phyloP scores from a whole-genome alignment of 2,329 filamentous ascomycete genomes.

The Diaporthe caulivora region DNA sequence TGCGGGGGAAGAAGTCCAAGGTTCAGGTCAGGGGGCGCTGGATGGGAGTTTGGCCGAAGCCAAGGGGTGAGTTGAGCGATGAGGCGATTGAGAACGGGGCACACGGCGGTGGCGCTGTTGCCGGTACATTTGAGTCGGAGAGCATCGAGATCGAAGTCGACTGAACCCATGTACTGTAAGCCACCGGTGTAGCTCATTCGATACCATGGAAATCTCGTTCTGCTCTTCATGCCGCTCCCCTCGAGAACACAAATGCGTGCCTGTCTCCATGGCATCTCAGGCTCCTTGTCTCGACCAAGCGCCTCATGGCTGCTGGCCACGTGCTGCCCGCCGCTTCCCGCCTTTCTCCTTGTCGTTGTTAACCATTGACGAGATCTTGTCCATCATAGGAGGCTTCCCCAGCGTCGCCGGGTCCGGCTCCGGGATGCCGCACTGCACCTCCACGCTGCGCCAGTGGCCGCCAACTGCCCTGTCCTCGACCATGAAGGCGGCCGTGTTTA shows the following conservation, averaged over 20 bases:
- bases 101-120: conserved; percentile 42
- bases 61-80: conserved; percentile 42
- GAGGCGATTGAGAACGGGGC: conserved; percentile 43
- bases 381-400: conserved; percentile 45
- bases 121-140: conserved; percentile 42
- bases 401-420: conserved; percentile 42
- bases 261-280: no score
- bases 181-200: neutral
- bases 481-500: conserved; percentile 53
- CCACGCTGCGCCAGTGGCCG: conserved; percentile 51
- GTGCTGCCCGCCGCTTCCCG: neutral
- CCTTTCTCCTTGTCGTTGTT: conserved; percentile 30
- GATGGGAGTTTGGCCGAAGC: conserved; percentile 52
- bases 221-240: neutral
- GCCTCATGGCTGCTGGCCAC: neutral
- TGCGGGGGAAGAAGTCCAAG: conserved; percentile 45
- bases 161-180: neutral
- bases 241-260: neutral
- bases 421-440: conserved; percentile 50
- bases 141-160: conserved; percentile 27
- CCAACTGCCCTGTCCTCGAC: conserved; percentile 50
- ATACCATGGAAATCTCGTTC: neutral
- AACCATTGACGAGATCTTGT: conserved; percentile 39
- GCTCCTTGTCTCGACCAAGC: neutral
- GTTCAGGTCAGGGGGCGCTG: conserved; percentile 54